Conservation (phyloP, 2,329 filamentous ascomycete genomes). For the Grosmannia clavigera region DNA sequence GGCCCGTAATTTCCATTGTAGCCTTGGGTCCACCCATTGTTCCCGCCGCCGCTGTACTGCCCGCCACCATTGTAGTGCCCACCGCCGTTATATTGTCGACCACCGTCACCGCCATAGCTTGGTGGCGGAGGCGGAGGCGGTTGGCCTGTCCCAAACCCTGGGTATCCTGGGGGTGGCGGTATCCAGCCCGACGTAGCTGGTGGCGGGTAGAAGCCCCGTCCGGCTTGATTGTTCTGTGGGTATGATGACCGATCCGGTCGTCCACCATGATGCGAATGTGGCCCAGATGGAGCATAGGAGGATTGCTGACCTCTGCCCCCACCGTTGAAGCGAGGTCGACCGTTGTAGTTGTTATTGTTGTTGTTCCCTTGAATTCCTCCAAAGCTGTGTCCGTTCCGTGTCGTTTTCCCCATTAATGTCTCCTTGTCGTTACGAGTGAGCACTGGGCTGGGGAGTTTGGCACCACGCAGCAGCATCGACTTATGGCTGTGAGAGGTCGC, state of each 20-base stretch:
- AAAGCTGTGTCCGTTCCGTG: constrained; percentile 53
- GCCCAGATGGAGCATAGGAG: constrained; percentile 33
- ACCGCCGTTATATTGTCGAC: constrained; percentile 5
- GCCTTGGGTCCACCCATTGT: constrained; percentile 1
- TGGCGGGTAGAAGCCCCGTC: constrained; percentile 10
- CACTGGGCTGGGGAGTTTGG: constrained; percentile 57
- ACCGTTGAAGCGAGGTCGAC: background rate
- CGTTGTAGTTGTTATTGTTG: background rate
- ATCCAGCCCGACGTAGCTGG: constrained; percentile 19
- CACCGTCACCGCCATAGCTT: constrained; percentile 3
- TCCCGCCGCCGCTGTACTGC: background rate
- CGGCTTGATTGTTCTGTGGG: constrained; percentile 7
- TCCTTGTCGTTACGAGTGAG: constrained; percentile 69
- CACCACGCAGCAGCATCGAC: constrained; percentile 83
- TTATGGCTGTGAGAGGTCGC: constrained; percentile 64
- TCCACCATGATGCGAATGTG: constrained; percentile 11
- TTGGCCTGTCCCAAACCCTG: constrained; percentile 28
- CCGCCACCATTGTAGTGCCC: background rate
- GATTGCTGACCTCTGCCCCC: constrained; percentile 26
- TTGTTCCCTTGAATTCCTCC: constrained; percentile 33
- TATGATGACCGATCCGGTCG: constrained; percentile 6
- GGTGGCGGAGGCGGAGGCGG: constrained; percentile 32
- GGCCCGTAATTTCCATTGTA: constrained; percentile 5
- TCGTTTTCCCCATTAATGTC: constrained; percentile 52
- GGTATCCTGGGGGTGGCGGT: constrained; percentile 32